Evolutionary conservation across 1,284 basidiomycete genomes (phyloP), one percentile per base, ranked within the genome.

Genomic region (Rhodotorula sp.): DNA sequence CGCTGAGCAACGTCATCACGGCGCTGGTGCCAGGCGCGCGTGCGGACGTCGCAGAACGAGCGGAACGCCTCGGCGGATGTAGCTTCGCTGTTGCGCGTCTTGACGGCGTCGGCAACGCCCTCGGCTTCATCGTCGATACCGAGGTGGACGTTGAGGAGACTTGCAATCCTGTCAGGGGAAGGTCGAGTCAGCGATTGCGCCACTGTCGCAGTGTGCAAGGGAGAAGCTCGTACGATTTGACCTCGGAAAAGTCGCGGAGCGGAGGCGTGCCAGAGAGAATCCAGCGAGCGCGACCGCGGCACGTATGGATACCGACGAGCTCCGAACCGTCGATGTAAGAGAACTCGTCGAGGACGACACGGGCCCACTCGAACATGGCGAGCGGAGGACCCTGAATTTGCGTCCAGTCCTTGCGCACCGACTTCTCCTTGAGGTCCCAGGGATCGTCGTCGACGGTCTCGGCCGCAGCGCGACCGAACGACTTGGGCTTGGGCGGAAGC

Each of bases 241-340:
- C 84, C 12, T 93, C 89, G 5, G 88, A 88, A 80, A 97, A 97
- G 81, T 95, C 91, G 72, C 91, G 90, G 61, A 93, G 90, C 0
- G 94, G 94, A 3, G 94, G 95, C 25, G 94, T 97, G 50, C 95
- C 94, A 0, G 94, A 97, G n/a, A 97, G 85, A 7, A 97, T 91
- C 94, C 94, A 97, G 67, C 89, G 90, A 72, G 91, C 87, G 68
- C 90, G 88, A 0, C 92, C 90, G 41, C 88, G 87, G 41, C 96
- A 82, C 53, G 86, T 87, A 5, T 91, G 91, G 45, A 96, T 86
- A 77, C 94, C 86, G 1, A 91, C 85, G 67, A 92, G 89, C 13
- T 89, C 85, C 77, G 91, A 89, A 65, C 90, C 92, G 50, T 90
- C 88, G 21, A 96, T 85, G 80, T 97, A 97, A 1, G 94, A 96